Evolutionary conservation across 2,329 filamentous ascomycete genomes (phyloP).

Genomic region (Stenocarpella maydis): DNA sequence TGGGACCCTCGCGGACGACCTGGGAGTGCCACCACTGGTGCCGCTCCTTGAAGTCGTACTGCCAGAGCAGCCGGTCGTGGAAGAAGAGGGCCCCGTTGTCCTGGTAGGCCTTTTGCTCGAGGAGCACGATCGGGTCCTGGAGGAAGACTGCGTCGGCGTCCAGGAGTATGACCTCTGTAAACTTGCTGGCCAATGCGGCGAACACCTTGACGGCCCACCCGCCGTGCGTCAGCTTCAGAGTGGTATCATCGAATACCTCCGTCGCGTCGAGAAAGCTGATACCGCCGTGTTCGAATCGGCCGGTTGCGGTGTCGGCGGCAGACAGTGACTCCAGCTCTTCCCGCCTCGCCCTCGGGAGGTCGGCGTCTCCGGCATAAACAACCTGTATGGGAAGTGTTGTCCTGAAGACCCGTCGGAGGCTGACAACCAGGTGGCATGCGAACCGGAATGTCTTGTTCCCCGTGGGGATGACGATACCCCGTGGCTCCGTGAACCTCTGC

Average conservation of each 20-base stretch:
- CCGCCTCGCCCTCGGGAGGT: constrained; percentile 41
- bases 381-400: constrained; percentile 47
- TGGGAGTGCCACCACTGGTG: constrained; percentile 50
- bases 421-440: constrained; percentile 47
- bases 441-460: constrained; percentile 45
- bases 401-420: constrained; percentile 43
- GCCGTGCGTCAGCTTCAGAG: constrained; percentile 42
- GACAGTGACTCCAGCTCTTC: constrained; percentile 36
- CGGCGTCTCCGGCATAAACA: constrained; percentile 48
- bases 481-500: constrained; percentile 35
- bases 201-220: constrained; percentile 54
- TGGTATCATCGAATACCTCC: constrained; percentile 45
- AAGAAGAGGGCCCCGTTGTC: constrained; percentile 49
- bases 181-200: constrained; percentile 47
- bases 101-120: constrained; percentile 44
- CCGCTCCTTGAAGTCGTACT: constrained; percentile 45
- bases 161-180: constrained; percentile 49
- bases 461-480: constrained; percentile 48
- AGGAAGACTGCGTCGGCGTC: constrained; percentile 52
- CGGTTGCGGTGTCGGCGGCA: neutral
- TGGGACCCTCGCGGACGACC: constrained; percentile 45
- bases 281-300: constrained; percentile 33
- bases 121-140: constrained; percentile 46
- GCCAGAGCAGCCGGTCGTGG: constrained; percentile 52
- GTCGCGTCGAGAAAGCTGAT: constrained; percentile 47